Conservation (phyloP, 306 rosid species). For the Dryas octopetala region DNA sequence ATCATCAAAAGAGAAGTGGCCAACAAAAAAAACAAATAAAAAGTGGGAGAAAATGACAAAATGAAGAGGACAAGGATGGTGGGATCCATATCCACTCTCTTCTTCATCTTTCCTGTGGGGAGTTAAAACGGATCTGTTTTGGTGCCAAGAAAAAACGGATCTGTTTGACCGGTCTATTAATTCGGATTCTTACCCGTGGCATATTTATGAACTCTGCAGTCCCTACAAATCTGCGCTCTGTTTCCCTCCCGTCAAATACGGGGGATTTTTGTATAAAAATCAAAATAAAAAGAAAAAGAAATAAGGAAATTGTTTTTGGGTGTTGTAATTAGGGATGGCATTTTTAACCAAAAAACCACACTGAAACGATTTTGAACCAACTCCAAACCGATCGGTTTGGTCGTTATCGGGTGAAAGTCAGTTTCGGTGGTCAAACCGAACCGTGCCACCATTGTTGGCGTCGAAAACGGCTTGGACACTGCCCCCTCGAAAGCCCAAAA, state of each 20-base stretch:
- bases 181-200: constrained; percentile 4
- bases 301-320: too few relatives aligned
- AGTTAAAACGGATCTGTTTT: background rate
- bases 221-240: constrained; percentile 10
- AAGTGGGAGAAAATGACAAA: background rate
- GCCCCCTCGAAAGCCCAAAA: too few relatives aligned
- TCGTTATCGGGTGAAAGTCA: too few relatives aligned
- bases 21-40: background rate
- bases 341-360: too few relatives aligned
- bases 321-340: too few relatives aligned
- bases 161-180: constrained; percentile 9
- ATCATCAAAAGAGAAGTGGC: background rate
- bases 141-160: background rate
- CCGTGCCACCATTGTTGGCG: too few relatives aligned
- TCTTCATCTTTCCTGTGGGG: background rate
- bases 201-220: background rate
- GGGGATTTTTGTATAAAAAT: background rate
- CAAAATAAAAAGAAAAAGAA: too few relatives aligned
- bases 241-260: background rate
- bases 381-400: too few relatives aligned
- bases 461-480: too few relatives aligned
- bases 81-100: background rate
- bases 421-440: too few relatives aligned
- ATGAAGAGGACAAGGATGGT: background rate
- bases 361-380: too few relatives aligned